Evolutionary conservation across 257 asterid genomes (phyloP), one percentile per base, ranked within the genome.

Genomic region (Nicotiana obtusifolia): DNA sequence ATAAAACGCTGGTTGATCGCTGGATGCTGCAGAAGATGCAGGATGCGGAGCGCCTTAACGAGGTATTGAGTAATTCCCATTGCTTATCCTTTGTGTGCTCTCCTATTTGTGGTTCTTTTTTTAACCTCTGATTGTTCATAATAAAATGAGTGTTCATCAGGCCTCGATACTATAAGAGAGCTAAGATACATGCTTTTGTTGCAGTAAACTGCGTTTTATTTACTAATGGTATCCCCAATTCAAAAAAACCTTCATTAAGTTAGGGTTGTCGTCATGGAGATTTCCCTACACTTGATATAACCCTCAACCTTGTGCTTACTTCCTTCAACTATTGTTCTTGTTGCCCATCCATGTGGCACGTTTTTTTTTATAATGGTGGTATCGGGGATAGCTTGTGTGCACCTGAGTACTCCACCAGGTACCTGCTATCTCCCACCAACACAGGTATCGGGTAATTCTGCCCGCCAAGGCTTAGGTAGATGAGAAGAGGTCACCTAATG

Each of bases 11-110:
- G 83, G 85, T 96, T 83, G 99, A 96, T 82, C 97, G 97, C 67
- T 91, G 96, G 95, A 90, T 96, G 97, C 83, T 94, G 83, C 94
- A 90, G 85, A 96, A 94, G 86, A 96, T 94, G 98, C 88, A 93
- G 86, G 97, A 94, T 76, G 97, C 99, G 81, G 99, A 94, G 78
- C 95, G 94, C 78, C 89, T 96, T 52, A 96, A 96, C 71, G 98
- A 96, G 97, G 99, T 94, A 87, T 41, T 28, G 35, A 77, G 82
- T 81, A 57, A 64, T 47, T 76, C 62, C 26, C 31, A 5, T 17
- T 80, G 68, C 10, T 52, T 4, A 19, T 64, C 37, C 83, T 49
- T 69, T 41, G 4, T 6, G 22, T 24, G 16, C 80, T 15, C 26
- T 49, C 16, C 80, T 49, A 24, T 49, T 49, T 75, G 61, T 80